Percentiles rank a stretch among this genome's conserved stretches.
Conservation (phyloP, 441 rosid species). For the Melastoma candidum region DNA sequence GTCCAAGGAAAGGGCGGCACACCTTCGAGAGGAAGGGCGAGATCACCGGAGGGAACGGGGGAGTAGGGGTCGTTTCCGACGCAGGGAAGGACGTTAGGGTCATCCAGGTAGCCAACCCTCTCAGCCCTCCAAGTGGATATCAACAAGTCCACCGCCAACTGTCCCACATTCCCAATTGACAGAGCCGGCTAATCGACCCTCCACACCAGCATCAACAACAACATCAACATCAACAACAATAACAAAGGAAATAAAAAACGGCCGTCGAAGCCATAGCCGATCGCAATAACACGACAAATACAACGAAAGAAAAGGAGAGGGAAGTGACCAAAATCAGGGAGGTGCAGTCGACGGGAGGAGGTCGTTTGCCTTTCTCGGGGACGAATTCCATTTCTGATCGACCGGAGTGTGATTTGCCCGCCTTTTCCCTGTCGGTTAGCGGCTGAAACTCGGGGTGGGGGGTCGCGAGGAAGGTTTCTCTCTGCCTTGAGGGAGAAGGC, state of each 20-base stretch:
- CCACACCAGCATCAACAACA: background rate
- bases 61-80: conserved; percentile 81
- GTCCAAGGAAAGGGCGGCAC: background rate
- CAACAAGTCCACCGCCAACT: conserved; percentile 75
- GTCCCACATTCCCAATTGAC: conserved; percentile 89
- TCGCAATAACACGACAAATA: too few species aligned
- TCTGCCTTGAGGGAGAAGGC: too few species aligned
- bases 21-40: conserved; percentile 87
- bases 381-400: conserved; percentile 45
- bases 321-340: conserved; percentile 59
- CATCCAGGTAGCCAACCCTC: conserved; percentile 69
- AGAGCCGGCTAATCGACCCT: conserved; percentile 50
- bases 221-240: background rate
- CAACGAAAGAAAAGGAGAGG: background rate
- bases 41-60: conserved; percentile 58
- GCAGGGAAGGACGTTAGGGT: conserved; percentile 68
- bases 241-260: background rate
- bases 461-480: too few species aligned
- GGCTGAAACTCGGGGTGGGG: too few species aligned
- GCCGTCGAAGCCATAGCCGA: background rate
- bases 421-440: too few species aligned
- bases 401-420: too few species aligned
- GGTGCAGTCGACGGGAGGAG: conserved; percentile 35
- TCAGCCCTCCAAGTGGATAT: conserved; percentile 59
- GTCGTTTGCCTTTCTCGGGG: conserved; percentile 40